Conservation (phyloP, 164 flowering plant species). For the Buxus sempervirens region DNA sequence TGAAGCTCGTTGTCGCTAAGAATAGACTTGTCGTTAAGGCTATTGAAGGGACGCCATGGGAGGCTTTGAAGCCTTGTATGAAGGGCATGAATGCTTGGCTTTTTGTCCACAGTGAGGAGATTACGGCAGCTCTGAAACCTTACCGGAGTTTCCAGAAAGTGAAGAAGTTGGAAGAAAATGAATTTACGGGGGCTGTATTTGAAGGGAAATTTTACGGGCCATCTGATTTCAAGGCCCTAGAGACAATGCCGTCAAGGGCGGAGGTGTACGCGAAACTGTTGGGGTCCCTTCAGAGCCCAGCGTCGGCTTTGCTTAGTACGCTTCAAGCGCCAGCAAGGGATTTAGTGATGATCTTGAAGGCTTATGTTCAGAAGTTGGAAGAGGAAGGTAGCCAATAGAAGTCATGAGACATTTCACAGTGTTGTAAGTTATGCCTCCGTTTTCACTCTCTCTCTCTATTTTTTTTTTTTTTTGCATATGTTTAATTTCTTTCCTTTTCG, state of each 20-base stretch:
- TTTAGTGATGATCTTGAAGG: slow-evolving; percentile 69
- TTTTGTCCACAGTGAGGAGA: slow-evolving; percentile 85
- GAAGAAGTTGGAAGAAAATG: slow-evolving; percentile 74
- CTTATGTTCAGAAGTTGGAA: slow-evolving; percentile 87
- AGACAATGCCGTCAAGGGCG: slow-evolving; percentile 83
- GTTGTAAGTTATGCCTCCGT: slow-evolving; percentile 12
- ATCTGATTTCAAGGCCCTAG: slow-evolving; percentile 58
- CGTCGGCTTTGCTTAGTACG: slow-evolving; percentile 66
- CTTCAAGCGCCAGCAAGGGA: slow-evolving; percentile 91
- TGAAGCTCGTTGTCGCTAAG: slow-evolving; percentile 76
- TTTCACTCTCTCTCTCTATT: not conserved
- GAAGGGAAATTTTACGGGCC: slow-evolving; percentile 90
- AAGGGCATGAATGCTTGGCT: slow-evolving; percentile 93
- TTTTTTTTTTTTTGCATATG: not conserved
- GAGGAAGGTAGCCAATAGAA: slow-evolving; percentile 47
- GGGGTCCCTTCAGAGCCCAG: slow-evolving; percentile 76
- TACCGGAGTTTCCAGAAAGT: slow-evolving; percentile 81
- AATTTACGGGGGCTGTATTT: slow-evolving; percentile 84
- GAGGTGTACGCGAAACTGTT: slow-evolving; percentile 75
- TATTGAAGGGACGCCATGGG: slow-evolving; percentile 87
- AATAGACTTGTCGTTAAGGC: slow-evolving; percentile 82
- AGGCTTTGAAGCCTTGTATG: slow-evolving; percentile 83
- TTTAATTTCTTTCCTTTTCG: not conserved
- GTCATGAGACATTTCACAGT: not conserved
- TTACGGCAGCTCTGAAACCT: slow-evolving; percentile 78